Evolutionary conservation across 2,329 filamentous ascomycete genomes (phyloP).

Genomic region (Pseudogymnoascus sp.): DNA sequence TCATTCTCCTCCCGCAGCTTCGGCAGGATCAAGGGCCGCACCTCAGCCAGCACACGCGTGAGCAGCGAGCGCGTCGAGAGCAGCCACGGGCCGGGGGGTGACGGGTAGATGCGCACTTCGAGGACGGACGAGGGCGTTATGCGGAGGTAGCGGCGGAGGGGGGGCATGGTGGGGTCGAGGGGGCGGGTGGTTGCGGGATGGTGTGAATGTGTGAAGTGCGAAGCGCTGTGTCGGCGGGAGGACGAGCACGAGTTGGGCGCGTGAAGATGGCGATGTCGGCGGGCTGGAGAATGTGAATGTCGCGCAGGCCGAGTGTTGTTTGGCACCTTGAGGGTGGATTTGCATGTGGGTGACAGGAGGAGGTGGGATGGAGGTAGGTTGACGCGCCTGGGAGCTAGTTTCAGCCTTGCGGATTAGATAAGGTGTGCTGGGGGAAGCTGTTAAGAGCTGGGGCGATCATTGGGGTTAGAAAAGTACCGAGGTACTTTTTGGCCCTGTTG

Average conservation of each 20-base stretch:
- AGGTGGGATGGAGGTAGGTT: neutral
- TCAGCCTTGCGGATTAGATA: slow-evolving; percentile 4
- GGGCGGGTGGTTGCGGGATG: neutral
- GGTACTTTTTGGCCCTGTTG: neutral
- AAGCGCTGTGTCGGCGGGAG: neutral
- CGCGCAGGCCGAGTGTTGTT: neutral
- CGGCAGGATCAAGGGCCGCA: slow-evolving; percentile 78
- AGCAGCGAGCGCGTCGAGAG: slow-evolving; percentile 70
- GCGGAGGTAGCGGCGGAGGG: slow-evolving; percentile 78
- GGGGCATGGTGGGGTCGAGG: slow-evolving; percentile 55
- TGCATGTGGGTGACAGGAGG: neutral
- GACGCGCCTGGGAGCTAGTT: neutral
- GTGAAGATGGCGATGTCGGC: neutral
- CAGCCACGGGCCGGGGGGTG: slow-evolving; percentile 79
- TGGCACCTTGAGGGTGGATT: neutral
- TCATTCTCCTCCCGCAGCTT: slow-evolving; percentile 85
- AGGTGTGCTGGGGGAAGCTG: neutral
- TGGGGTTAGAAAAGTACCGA: neutral
- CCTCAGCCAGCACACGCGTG: slow-evolving; percentile 72
- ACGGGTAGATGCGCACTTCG: slow-evolving; percentile 96
- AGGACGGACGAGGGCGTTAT: slow-evolving; percentile 91
- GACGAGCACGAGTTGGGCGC: neutral
- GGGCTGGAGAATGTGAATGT: neutral
- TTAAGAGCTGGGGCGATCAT: neutral
- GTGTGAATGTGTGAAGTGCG: neutral